These are phyloP conservation scores for Hemisphaericaspora lyxosophila DNA, from an alignment of 1,139 yeast genomes.

Conservation along the genomic window DNA sequence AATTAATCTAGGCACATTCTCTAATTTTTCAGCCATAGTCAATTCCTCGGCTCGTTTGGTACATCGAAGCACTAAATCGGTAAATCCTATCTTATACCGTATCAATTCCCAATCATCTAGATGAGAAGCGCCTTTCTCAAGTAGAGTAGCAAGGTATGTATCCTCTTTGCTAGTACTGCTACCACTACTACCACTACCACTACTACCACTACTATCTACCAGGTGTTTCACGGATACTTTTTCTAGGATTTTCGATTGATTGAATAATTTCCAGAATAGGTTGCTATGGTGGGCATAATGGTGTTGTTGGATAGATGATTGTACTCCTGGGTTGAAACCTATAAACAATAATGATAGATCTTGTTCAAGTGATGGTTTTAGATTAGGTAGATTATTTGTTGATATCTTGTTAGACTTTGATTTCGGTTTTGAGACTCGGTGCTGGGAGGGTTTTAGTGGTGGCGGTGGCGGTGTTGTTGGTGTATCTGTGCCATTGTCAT, in stretches of 20 bases:
- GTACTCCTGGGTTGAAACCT: slow-evolving; percentile 75
- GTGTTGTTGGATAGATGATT: slow-evolving; percentile 63
- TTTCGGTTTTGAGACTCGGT: slow-evolving; percentile 2
- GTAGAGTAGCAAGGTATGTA: slow-evolving; percentile 17
- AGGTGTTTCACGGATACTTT: slow-evolving; percentile 19
- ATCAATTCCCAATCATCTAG: slow-evolving; percentile 48
- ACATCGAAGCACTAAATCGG: slow-evolving; percentile 68
- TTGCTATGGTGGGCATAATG: slow-evolving; percentile 75
- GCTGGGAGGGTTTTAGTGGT: too few species aligned
- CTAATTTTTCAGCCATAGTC: slow-evolving; percentile 49
- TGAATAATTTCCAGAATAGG: slow-evolving; percentile 66
- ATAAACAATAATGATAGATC: slow-evolving; percentile 52
- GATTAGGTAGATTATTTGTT: slow-evolving; percentile 18
- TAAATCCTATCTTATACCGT: slow-evolving; percentile 60
- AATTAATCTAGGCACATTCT: slow-evolving; percentile 55
- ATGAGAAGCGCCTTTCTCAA: slow-evolving; percentile 41
- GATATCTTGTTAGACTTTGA: not conserved
- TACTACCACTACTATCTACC: too few species aligned
- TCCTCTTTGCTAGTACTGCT: slow-evolving; percentile 28
- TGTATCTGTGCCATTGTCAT: slow-evolving; percentile 8
- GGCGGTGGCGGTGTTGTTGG: not conserved
- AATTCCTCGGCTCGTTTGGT: slow-evolving; percentile 62
- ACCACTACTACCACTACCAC: too few species aligned
- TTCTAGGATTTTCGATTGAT: slow-evolving; percentile 48
- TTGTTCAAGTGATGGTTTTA: slow-evolving; percentile 36